Evolutionary conservation across 1,284 basidiomycete species (phyloP).

Genomic region (Pascua guehoae): DNA sequence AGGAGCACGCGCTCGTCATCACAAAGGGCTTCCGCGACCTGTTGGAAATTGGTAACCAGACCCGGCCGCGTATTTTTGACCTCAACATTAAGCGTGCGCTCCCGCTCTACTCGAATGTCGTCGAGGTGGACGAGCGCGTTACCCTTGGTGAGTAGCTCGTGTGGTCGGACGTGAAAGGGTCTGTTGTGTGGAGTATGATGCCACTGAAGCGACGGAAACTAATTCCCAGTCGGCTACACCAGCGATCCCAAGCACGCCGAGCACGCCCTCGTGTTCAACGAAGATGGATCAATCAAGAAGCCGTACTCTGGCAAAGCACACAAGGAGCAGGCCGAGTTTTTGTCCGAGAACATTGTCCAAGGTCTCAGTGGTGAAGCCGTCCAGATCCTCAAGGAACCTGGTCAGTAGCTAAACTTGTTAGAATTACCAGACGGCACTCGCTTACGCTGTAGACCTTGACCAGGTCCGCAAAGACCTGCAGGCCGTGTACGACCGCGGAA

Average conservation of each 20-base stretch:
- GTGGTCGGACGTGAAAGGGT: too few species aligned
- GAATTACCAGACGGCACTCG: background rate
- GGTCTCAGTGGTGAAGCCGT: constrained; percentile 92
- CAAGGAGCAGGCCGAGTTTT: constrained; percentile 11
- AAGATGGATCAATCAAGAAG: constrained; percentile 59
- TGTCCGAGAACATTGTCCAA: constrained; percentile 56
- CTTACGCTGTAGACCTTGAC: constrained; percentile 19
- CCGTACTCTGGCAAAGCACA: constrained; percentile 60
- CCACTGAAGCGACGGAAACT: background rate
- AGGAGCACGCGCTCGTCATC: constrained; percentile 84
- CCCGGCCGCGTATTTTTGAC: constrained; percentile 42
- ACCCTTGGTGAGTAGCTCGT: constrained; percentile 64
- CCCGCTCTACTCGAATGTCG: constrained; percentile 52
- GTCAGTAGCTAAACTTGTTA: too few species aligned
- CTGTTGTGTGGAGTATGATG: too few species aligned
- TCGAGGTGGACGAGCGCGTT: constrained; percentile 55
- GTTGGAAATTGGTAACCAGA: constrained; percentile 50
- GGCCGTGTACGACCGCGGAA: constrained; percentile 68
- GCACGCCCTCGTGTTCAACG: constrained; percentile 62
- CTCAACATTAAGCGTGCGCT: constrained; percentile 42
- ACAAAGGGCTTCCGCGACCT: constrained; percentile 51
- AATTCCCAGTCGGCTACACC: constrained; percentile 66
- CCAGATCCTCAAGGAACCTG: constrained; percentile 71
- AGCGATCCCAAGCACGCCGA: constrained; percentile 63
- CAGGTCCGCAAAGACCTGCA: constrained; percentile 57